Percentiles rank a stretch among this genome's conserved stretches.
Evolutionary conservation across 352 stramenopile genomes (phyloP).

Genomic region (Phytophthora macrochlamydospora): DNA sequence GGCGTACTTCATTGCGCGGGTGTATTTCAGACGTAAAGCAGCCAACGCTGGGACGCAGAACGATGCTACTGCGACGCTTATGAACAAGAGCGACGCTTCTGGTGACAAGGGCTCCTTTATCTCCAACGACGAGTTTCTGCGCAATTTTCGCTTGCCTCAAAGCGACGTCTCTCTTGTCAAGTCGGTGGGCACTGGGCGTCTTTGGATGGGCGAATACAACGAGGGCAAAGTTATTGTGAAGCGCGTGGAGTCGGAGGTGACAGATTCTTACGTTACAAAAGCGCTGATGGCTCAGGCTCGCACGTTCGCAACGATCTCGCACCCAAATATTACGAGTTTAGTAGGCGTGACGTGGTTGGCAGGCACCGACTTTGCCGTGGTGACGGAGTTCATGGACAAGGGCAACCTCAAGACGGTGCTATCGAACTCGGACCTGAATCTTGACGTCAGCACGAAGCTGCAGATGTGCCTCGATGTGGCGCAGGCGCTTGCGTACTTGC

Average conservation of each 20-base stretch:
- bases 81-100: slow-evolving; percentile 47
- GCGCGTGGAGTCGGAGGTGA: slow-evolving; percentile 71
- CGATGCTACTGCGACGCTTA: slow-evolving; percentile 45
- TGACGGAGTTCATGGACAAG: slow-evolving; percentile 81
- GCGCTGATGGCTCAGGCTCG: slow-evolving; percentile 63
- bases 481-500: slow-evolving; percentile 62
- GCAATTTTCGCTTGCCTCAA: slow-evolving; percentile 54
- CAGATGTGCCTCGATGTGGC: slow-evolving; percentile 77
- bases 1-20: slow-evolving; percentile 43
- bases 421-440: slow-evolving; percentile 52
- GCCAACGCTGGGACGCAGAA: slow-evolving; percentile 27
- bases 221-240: slow-evolving; percentile 70
- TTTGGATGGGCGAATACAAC: slow-evolving; percentile 69
- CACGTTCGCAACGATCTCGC: slow-evolving; percentile 51
- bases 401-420: slow-evolving; percentile 68
- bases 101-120: slow-evolving; percentile 62
- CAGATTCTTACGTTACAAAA: slow-evolving; percentile 61
- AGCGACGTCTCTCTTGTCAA: slow-evolving; percentile 64
- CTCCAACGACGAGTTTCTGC: slow-evolving; percentile 70
- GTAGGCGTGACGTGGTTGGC: slow-evolving; percentile 74
- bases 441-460: slow-evolving; percentile 60
- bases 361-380: slow-evolving; percentile 76
- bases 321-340: slow-evolving; percentile 71
- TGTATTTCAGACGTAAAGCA: slow-evolving; percentile 35
- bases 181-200: slow-evolving; percentile 46